Base-by-base conservation (phyloP, 2,329 filamentous ascomycete species). In the Colletotrichum truncatum region DNA sequence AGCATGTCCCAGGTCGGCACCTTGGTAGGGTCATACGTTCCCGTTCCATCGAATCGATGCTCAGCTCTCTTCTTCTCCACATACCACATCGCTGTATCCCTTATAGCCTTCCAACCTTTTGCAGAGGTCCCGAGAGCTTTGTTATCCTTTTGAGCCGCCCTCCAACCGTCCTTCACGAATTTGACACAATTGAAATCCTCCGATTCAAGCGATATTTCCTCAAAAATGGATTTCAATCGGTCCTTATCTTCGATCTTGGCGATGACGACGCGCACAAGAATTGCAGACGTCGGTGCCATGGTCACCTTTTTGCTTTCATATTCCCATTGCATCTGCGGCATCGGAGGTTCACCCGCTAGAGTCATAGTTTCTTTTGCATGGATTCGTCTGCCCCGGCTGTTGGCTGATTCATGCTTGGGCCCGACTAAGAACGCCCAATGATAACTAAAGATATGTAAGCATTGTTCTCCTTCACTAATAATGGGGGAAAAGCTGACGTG, bases 101-200 rank as follows among this genome's bases (percentile, higher is more conserved):
- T 73, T 4, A 82, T 73, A 8, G 28, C 67, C 6, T 69, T 59
- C 80, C 78, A 83, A 21, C 76, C 70, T 6, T 68, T 38, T 1
- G 72, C 66, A 21, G 68, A 72, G 3, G 72, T 78, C 6, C 75
- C 76, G n/a, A 81, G 56, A 6, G 70, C 72, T 30, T 73, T 75
- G 1, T 57, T 56, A 66, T 80, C 76, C 8, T 60, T 55, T 52
- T 25, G 10, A 4, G 23, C 41, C 7, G 7, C 12, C 21, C 26
- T 21, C 7, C 9, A 46, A 10, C 18, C 41, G 10, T 46, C 41
- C 41, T 26, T 12, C 4, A n/a, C 41, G 18, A 18, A 46, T 4
- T 7, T n/a, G 1, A 82, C 77, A 69, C 80, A 83, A 62, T 81
- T 82, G 78, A 79, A 83, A n/a, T 72, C 73, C 11, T 70, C 67